These are phyloP conservation scores for Syncephalastrum contaminatum DNA, from an alignment of 371 early-diverging fungal genomes.

Conservation along the genomic window DNA sequence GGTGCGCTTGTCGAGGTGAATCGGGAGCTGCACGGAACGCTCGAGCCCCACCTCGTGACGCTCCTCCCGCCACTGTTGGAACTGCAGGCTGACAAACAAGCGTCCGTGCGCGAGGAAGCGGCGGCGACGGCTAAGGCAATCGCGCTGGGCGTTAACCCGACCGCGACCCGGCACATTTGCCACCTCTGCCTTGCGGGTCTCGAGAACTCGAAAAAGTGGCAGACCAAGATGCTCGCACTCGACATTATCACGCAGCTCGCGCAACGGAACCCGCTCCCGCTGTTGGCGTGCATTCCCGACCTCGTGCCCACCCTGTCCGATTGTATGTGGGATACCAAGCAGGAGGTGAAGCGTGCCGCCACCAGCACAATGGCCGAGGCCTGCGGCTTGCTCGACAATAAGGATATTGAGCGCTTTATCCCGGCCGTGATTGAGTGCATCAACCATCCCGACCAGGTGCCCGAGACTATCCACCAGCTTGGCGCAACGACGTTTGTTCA, in stretches of 20 bases:
- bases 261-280: constrained; percentile 53
- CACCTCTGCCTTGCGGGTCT: constrained; percentile 60
- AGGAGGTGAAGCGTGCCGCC: constrained; percentile 53
- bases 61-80: constrained; percentile 51
- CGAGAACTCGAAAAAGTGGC: constrained; percentile 71
- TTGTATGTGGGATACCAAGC: constrained; percentile 72
- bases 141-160: constrained; percentile 47
- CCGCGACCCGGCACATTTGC: constrained; percentile 52
- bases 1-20: constrained; percentile 3
- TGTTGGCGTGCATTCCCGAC: constrained; percentile 61
- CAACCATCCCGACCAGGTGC: constrained; percentile 61
- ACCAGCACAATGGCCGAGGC: constrained; percentile 47
- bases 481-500: constrained; percentile 73
- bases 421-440: constrained; percentile 60
- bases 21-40: constrained; percentile 19
- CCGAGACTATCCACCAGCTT: constrained; percentile 61
- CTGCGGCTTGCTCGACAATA: constrained; percentile 54
- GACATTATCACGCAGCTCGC: constrained; percentile 51
- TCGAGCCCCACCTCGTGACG: constrained; percentile 56
- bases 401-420: constrained; percentile 62
- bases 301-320: constrained; percentile 71
- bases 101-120: constrained; percentile 49
- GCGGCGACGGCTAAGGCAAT: constrained; percentile 50
- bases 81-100: constrained; percentile 57
- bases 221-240: constrained; percentile 66